A percentile compares a stretch with the other conserved stretches of the same genome.
Conservation (phyloP, 495 filamentous ascomycete species). For the Astrocystis sublimbata region DNA sequence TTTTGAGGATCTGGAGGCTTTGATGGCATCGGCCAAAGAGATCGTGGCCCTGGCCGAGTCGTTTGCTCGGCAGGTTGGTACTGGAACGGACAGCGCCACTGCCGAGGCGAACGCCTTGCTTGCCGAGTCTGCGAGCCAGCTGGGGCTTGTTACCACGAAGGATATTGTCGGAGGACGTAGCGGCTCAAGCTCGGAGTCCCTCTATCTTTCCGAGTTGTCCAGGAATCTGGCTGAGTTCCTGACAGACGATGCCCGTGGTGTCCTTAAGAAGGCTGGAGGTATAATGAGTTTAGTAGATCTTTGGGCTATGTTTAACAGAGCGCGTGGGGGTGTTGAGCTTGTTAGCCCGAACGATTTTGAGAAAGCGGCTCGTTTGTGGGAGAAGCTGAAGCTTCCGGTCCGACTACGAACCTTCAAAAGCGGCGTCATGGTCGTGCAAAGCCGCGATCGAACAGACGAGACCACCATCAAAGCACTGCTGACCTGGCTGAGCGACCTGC, state of each 20-base stretch:
- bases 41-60: constrained; percentile 90
- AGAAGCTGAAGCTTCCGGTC: constrained; percentile 83
- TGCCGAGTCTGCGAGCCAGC: constrained; percentile 77
- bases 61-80: constrained; percentile 69
- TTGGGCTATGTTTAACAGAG: constrained; percentile 97
- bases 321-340: constrained; percentile 89
- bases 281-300: constrained; percentile 94
- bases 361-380: constrained; percentile 84
- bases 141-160: constrained; percentile 89
- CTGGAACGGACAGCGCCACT: constrained; percentile 53
- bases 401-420: constrained; percentile 86
- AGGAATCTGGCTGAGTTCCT: constrained; percentile 91
- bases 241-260: constrained; percentile 81
- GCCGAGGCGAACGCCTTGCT: constrained; percentile 71
- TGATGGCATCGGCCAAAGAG: constrained; percentile 96
- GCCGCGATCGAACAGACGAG: constrained; percentile 84
- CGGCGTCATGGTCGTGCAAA: constrained; percentile 89
- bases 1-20: constrained; percentile 93
- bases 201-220: constrained; percentile 75
- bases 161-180: constrained; percentile 65
- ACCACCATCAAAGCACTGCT: constrained; percentile 78
- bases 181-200: constrained; percentile 48
- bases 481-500: constrained; percentile 74
- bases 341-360: constrained; percentile 91
- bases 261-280: constrained; percentile 81